Conservation (phyloP, 169 alveolate genomes). For the Plasmodium vivax region DNA sequence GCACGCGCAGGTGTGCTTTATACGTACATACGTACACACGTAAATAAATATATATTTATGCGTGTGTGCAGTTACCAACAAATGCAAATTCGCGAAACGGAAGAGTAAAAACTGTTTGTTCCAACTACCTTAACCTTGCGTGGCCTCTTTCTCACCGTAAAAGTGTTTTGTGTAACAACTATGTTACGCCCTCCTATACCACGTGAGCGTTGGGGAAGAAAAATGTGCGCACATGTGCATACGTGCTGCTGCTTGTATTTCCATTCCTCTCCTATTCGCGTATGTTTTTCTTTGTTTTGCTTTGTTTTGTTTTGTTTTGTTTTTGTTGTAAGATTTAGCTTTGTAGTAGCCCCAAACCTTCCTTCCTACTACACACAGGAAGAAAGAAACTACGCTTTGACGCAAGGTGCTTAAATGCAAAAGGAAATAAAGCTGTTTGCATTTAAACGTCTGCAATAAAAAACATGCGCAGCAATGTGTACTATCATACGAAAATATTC, state of each 20-base stretch:
- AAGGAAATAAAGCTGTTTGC: background rate
- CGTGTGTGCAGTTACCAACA: background rate
- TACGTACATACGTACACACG: background rate
- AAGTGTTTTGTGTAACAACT: background rate
- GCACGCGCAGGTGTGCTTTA: background rate
- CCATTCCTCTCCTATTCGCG: background rate
- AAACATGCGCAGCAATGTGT: background rate
- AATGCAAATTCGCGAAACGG: background rate
- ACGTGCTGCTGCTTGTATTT: background rate
- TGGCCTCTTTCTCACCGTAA: background rate
- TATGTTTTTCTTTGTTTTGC: background rate
- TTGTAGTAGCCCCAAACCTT: background rate
- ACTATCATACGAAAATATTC: background rate
- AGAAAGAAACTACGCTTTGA: background rate
- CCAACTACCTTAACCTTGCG: background rate
- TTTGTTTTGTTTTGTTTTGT: background rate
- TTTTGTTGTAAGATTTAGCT: background rate
- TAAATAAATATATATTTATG: background rate
- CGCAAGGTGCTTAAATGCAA: background rate
- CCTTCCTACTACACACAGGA: background rate
- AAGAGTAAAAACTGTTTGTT: background rate
- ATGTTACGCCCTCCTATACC: background rate
- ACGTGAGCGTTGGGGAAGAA: background rate
- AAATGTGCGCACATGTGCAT: background rate
- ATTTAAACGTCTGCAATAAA: background rate